Percentiles rank a stretch among this genome's conserved stretches.
These are phyloP conservation scores for Lactarius sp. DNA, from an alignment of 768 basidiomycete genomes.

Conservation along the genomic window DNA sequence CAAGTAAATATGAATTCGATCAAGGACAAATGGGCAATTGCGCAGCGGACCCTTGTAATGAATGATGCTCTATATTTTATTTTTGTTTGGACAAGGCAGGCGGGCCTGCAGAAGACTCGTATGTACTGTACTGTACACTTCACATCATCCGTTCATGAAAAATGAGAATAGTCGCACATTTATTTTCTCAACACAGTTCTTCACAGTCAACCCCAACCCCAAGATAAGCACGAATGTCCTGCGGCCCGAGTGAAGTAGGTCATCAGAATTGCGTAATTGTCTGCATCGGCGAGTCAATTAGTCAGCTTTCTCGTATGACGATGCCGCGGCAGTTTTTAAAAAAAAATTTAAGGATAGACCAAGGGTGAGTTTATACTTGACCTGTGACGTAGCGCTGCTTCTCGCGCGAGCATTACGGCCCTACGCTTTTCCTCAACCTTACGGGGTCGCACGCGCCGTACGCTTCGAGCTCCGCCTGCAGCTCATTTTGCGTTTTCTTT, in stretches of 20 bases:
- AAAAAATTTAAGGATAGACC: not conserved
- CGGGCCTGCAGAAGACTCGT: not conserved
- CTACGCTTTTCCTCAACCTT: constrained; percentile 74
- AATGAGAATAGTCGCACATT: not conserved
- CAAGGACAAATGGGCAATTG: not conserved
- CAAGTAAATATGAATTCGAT: not conserved
- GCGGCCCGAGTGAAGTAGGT: constrained; percentile 55
- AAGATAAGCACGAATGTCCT: constrained; percentile 63
- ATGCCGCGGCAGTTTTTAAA: not conserved
- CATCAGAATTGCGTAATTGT: constrained; percentile 65
- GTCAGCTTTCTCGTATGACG: not conserved
- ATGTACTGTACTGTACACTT: not conserved
- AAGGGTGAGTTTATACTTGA: constrained; percentile 30
- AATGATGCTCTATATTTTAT: not conserved
- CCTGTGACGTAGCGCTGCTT: constrained; percentile 88
- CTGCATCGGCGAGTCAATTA: constrained; percentile 34
- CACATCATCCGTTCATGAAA: not conserved
- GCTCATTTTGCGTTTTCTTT: constrained; percentile 43
- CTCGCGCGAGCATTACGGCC: constrained; percentile 70
- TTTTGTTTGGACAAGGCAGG: not conserved
- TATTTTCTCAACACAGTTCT: constrained; percentile 46
- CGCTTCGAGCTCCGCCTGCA: constrained; percentile 65
- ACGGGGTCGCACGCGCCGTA: constrained; percentile 85
- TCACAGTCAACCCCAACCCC: constrained; percentile 72
- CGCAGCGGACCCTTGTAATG: not conserved